phyloP scores from a whole-genome alignment of 1,284 basidiomycete species.

The Sanguinoderma infundibulare region DNA sequence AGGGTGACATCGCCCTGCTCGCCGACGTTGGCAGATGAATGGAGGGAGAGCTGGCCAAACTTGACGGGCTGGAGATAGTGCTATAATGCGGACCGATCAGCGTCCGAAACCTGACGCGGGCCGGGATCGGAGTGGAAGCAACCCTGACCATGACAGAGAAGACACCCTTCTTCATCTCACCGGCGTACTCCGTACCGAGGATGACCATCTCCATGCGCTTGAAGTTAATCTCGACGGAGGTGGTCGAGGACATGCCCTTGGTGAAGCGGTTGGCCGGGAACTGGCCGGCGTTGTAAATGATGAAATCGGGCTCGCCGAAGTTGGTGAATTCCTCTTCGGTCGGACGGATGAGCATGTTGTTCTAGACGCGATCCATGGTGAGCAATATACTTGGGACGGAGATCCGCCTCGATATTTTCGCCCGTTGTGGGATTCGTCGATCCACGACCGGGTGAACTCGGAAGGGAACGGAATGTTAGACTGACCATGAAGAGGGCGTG shows the following conservation, averaged over 20 bases:
- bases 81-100: conserved; percentile 39
- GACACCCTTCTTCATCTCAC: conserved; percentile 99
- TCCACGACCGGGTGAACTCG: conserved; percentile 15
- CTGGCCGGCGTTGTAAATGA: conserved; percentile 99
- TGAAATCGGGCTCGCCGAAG: conserved; percentile 99
- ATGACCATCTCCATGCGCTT: conserved; percentile 99
- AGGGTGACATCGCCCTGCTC: conserved; percentile 93
- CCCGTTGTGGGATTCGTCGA: conserved; percentile 11
- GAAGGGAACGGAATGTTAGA: not conserved
- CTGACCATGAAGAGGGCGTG: conserved; percentile 99
- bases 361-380: conserved; percentile 49
- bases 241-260: conserved; percentile 99
- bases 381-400: conserved; percentile 21
- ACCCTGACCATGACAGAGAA: conserved; percentile 93
- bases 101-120: conserved; percentile 16
- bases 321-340: conserved; percentile 92
- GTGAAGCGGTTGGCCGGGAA: conserved; percentile 99
- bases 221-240: conserved; percentile 99
- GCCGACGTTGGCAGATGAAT: conserved; percentile 99
- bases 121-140: conserved; percentile 14
- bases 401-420: conserved; percentile 4
- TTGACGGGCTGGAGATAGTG: conserved; percentile 99
- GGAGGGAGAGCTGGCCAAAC: conserved; percentile 96
- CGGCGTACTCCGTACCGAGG: conserved; percentile 98
- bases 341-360: conserved; percentile 99